These are phyloP conservation scores for Fermentozyma sake DNA, from an alignment of 1,139 yeast species.

Conservation along the genomic window DNA sequence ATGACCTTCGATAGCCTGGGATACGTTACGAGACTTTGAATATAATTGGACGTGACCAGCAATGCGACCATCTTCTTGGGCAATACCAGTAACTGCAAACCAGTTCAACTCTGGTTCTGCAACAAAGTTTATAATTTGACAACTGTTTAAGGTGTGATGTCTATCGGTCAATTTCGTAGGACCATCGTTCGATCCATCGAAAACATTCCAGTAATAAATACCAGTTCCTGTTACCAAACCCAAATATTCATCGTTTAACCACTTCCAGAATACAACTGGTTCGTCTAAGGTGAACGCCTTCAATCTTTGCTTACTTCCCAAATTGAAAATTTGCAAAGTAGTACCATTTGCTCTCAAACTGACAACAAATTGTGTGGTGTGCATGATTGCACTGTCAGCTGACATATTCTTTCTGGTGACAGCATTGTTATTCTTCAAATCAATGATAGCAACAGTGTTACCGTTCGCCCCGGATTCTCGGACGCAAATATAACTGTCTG, in stretches of 20 bases:
- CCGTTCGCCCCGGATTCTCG: constrained; percentile 76
- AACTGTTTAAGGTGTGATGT: constrained; percentile 71
- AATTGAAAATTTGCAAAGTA: constrained; percentile 88
- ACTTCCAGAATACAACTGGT: constrained; percentile 93
- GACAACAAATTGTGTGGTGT: constrained; percentile 81
- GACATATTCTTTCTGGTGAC: constrained; percentile 86
- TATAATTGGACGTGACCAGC: constrained; percentile 95
- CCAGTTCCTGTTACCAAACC: constrained; percentile 82
- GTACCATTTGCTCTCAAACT: constrained; percentile 96
- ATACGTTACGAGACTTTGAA: constrained; percentile 82
- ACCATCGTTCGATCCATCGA: constrained; percentile 73
- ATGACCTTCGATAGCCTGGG: constrained; percentile 98
- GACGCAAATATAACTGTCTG: constrained; percentile 85
- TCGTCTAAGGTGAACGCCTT: constrained; percentile 84
- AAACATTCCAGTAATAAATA: constrained; percentile 77
- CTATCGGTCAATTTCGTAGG: constrained; percentile 81
- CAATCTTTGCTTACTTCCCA: constrained; percentile 81
- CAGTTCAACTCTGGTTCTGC: constrained; percentile 80
- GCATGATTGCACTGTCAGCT: constrained; percentile 97
- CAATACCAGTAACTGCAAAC: constrained; percentile 94
- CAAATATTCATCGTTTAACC: constrained; percentile 71
- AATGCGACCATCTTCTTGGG: constrained; percentile 90
- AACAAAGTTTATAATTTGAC: constrained; percentile 89
- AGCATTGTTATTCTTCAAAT: constrained; percentile 70
- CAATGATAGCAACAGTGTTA: constrained; percentile 89